Base-by-base conservation (phyloP, 108 stramenopile genomes). In the Fistulifera pelliculosa region DNA sequence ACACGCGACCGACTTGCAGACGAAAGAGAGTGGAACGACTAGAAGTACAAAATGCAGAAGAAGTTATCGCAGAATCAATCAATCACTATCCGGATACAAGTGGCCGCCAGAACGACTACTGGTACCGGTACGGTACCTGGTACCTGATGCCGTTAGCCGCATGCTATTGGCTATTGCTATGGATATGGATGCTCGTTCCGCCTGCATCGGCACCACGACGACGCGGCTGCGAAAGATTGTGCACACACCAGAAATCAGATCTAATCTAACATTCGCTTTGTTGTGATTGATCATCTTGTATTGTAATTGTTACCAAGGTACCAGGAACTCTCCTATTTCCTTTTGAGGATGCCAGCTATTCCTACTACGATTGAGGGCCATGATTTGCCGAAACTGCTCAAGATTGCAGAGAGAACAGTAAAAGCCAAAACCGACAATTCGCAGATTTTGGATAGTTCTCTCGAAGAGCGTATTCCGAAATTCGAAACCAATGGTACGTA, bases 381-480 rank as follows among this genome's bases (percentile, higher is more conserved):
- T 47, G 31, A 35, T 35, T 8, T 35, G 31, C 8, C 31, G 8
- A 35, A 35, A 35, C 74, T 87, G 45, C 42, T 87, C 21, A 67
- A 66, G 17, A 62, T 65, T 21, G 81, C 85, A 7, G 56, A 79
- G 58, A 69, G 69, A 6, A 65, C 79, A 2, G 81, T 87, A 2
- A 69, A 55, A 16, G 70, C 76, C 41, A 88, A 83, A 51, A 68
- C 76, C 1, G 58, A 69, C 43, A 71, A 49, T 25, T 73, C 79
- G 18, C 55, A 56, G 1, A 54, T 82, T 16, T 69, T 89, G 39
- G 81, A 82, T 57, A 44, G 47, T 35, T 72, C 73, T 10, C 76
- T 76, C 0, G 87, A 89, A 60, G 54, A 52, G 8, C 43, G 64
- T 16, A 67, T 89, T 41, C 87, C 83, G n/a, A 76, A 66, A 18